Percentiles rank a stretch among this genome's conserved stretches.
Evolutionary conservation across 176 grass and related monocot species (phyloP).

Genomic region (Carex littledalei): DNA sequence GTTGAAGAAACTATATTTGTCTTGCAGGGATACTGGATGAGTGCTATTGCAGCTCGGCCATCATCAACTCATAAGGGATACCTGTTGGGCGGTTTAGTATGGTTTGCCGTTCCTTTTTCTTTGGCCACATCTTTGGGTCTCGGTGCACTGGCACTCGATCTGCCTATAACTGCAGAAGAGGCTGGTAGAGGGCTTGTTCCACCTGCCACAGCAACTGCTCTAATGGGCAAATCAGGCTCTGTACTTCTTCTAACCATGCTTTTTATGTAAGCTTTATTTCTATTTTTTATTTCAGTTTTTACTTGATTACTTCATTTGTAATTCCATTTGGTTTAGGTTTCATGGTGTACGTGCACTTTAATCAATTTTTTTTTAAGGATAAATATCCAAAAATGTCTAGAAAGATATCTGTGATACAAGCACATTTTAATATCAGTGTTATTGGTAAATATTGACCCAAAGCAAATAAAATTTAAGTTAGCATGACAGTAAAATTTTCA

Average conservation of each 20-base stretch:
- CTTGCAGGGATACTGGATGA: constrained; percentile 67
- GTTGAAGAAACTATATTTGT: neutral
- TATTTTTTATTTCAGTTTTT: neutral
- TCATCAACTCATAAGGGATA: constrained; percentile 78
- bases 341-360: neutral
- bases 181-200: constrained; percentile 60
- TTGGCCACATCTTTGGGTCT: constrained; percentile 68
- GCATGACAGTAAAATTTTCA: neutral
- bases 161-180: constrained; percentile 49
- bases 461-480: neutral
- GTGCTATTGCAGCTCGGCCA: constrained; percentile 65
- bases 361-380: neutral
- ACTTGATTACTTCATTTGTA: neutral
- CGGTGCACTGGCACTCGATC: constrained; percentile 59
- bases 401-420: neutral
- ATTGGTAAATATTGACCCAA: neutral
- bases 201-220: constrained; percentile 54
- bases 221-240: constrained; percentile 63
- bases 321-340: neutral
- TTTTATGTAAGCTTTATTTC: constrained; percentile 44
- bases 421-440: neutral
- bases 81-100: constrained; percentile 59
- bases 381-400: neutral
- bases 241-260: constrained; percentile 78
- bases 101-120: constrained; percentile 76